Evolutionary conservation across 257 asterid genomes (phyloP), one percentile per base, ranked within the genome.

Genomic region (Penstemon eatonii): DNA sequence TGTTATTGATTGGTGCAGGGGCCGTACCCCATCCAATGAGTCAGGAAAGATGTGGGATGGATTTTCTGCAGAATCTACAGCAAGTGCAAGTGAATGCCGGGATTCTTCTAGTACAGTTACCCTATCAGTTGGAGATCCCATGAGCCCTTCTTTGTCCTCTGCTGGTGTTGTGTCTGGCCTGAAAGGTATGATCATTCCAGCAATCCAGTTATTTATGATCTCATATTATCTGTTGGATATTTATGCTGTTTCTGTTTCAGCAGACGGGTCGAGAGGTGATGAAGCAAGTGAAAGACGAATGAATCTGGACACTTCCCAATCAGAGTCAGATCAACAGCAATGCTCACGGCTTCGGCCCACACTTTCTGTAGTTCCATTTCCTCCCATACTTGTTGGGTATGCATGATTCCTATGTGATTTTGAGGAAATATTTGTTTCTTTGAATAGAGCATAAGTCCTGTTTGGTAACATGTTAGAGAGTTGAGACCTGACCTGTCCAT

Each of bases 311-410:
- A 64, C 84, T 69, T 82, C 81, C 67, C 40, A 71, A 66, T 81
- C 78, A 60, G 98, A 92, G 72, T 75, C 79, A 19, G 99, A 89
- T 74, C 95, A 87, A 78, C 99, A 90, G 65, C 72, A 73, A 44
- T 81, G 76, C 71, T 75, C 87, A 70, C 84, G 91, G 73, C 83
- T 86, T 74, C 87, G 89, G 75, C 91, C 97, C 68, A 85, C 97
- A 40, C 80, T 90, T 64, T 83, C 96, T 75, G 96, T 81, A 44
- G 85, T 94, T 80, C 99, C 99, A 50, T 87, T 87, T 85, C 99
- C 99, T 60, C 84, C 96, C 72, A 78, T 94, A 78, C 99, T 93
- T 83, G 92, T 93, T 61, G 97, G 99, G 99, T 93, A 90, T 70
- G 84, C 54, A 51, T 73, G 74, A 57, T 59, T 74, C 64, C 49